These are phyloP conservation scores for Vigna unguiculata DNA, from an alignment of 306 rosid species.

Conservation along the genomic window DNA sequence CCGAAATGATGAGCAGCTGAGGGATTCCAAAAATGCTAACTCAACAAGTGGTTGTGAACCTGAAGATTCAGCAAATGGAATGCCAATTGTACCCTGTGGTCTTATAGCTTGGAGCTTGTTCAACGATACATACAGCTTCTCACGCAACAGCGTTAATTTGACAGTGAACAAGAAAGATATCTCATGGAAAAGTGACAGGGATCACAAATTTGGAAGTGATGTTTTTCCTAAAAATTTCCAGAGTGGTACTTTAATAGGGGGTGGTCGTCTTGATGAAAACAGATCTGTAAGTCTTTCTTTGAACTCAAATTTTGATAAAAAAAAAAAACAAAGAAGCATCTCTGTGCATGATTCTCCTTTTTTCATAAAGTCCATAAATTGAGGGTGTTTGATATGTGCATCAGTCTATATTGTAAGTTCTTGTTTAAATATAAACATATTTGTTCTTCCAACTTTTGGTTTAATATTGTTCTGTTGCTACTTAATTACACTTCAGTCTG, in stretches of 20 bases:
- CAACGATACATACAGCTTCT: conserved; percentile 82
- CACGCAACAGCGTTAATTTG: conserved; percentile 50
- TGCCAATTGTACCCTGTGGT: conserved; percentile 83
- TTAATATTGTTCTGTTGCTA: background rate
- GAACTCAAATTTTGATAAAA: conserved; percentile 19
- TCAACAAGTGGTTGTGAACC: conserved; percentile 66
- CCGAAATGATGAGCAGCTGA: conserved; percentile 88
- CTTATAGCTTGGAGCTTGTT: conserved; percentile 99
- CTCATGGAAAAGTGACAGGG: conserved; percentile 95
- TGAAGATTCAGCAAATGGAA: conserved; percentile 57
- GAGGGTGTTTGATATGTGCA: conserved; percentile 20
- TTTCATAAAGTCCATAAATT: background rate
- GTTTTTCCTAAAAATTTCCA: conserved; percentile 92
- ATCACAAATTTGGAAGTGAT: conserved; percentile 83
- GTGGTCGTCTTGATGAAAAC: conserved; percentile 40
- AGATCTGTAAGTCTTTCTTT: conserved; percentile 63
- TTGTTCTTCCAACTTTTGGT: conserved; percentile 12
- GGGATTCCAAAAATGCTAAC: conserved; percentile 36
- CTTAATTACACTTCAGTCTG: conserved; percentile 9
- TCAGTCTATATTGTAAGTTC: background rate
- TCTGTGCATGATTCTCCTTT: background rate
- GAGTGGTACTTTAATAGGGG: conserved; percentile 72
- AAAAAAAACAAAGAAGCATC: conserved; percentile 11
- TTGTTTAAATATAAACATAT: background rate
- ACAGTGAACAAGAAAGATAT: conserved; percentile 74